These are phyloP conservation scores for Emergomyces orientalis DNA, from an alignment of 2,329 filamentous ascomycete genomes.

Conservation along the genomic window DNA sequence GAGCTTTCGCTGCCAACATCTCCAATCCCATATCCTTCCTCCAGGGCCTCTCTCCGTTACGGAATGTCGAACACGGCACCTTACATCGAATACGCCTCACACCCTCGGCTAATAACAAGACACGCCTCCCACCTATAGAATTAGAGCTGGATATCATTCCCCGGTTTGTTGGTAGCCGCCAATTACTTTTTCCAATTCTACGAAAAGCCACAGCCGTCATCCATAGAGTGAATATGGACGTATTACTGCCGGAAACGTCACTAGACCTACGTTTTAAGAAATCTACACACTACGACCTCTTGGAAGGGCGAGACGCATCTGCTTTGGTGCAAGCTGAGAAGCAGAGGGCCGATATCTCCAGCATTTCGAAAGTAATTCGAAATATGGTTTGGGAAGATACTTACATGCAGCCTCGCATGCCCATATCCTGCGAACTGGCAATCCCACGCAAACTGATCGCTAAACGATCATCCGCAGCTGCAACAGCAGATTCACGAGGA, in stretches of 20 bases:
- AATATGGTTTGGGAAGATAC: slow-evolving; percentile 16
- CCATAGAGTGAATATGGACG: slow-evolving; percentile 27
- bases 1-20: slow-evolving; percentile 28
- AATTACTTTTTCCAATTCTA: slow-evolving; percentile 16
- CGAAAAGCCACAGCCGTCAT: slow-evolving; percentile 25
- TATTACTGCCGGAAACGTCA: slow-evolving; percentile 31
- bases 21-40: slow-evolving; percentile 28
- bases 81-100: slow-evolving; percentile 26
- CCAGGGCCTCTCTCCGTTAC: slow-evolving; percentile 19
- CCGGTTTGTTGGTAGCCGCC: not conserved
- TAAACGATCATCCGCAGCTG: not conserved
- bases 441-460: slow-evolving; percentile 22
- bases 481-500: not conserved
- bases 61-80: slow-evolving; percentile 12
- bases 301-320: slow-evolving; percentile 10
- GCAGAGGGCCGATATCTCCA: slow-evolving; percentile 12
- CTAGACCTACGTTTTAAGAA: slow-evolving; percentile 34
- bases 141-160: slow-evolving; percentile 27
- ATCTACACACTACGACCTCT: slow-evolving; percentile 25
- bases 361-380: slow-evolving; percentile 20
- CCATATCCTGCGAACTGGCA: slow-evolving; percentile 25
- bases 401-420: slow-evolving; percentile 18
- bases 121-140: slow-evolving; percentile 21
- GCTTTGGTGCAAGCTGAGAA: slow-evolving; percentile 7
- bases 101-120: slow-evolving; percentile 22